These are phyloP conservation scores for Mortierella alpina DNA, from an alignment of 192 early-diverging fungal species.

Conservation along the genomic window DNA sequence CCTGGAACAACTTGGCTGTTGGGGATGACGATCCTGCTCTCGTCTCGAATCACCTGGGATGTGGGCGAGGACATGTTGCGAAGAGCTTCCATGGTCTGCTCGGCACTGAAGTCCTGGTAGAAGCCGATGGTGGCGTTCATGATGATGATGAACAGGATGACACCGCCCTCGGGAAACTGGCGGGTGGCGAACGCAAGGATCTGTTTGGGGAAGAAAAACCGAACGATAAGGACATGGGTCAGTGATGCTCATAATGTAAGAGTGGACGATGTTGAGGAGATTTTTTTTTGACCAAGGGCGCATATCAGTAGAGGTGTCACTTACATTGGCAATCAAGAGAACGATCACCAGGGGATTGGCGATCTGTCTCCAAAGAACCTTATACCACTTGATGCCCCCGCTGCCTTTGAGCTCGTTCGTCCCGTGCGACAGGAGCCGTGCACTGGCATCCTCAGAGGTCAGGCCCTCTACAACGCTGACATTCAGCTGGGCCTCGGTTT, in stretches of 20 bases:
- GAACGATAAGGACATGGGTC: not conserved
- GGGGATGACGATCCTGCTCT: constrained; percentile 75
- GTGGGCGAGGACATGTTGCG: constrained; percentile 89
- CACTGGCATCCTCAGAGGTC: constrained; percentile 59
- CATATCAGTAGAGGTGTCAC: constrained; percentile 1
- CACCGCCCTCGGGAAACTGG: constrained; percentile 79
- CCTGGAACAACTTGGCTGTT: constrained; percentile 85
- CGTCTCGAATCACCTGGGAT: constrained; percentile 88
- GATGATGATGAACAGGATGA: constrained; percentile 83
- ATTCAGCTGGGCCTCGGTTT: constrained; percentile 9
- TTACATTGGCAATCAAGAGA: constrained; percentile 67
- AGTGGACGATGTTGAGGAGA: no score
- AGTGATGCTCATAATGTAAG: no score
- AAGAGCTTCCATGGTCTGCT: constrained; percentile 94
- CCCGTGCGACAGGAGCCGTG: constrained; percentile 56
- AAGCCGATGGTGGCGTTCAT: constrained; percentile 93
- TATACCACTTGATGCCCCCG: constrained; percentile 71
- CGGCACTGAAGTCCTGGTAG: constrained; percentile 92
- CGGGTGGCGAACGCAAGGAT: constrained; percentile 72
- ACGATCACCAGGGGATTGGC: constrained; percentile 74
- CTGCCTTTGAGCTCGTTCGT: constrained; percentile 75
- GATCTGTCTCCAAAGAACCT: constrained; percentile 72
- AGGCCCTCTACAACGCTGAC: constrained; percentile 55
- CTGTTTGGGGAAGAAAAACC: not conserved
- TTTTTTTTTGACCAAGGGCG: not conserved